Conservation (phyloP, 805 yeast genomes). For the Spathaspora passalidarum region DNA sequence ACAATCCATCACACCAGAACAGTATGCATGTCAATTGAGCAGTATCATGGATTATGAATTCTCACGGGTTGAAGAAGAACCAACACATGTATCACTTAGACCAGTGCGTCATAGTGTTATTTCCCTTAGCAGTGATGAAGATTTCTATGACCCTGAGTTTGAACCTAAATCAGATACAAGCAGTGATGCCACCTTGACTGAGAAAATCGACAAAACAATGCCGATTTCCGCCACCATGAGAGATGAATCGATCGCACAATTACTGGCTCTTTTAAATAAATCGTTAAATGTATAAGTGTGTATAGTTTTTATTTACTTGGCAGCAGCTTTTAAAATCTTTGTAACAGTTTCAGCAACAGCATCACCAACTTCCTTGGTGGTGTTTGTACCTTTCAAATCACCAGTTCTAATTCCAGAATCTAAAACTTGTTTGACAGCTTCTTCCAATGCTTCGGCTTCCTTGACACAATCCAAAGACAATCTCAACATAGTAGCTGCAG, state of each 20-base stretch:
- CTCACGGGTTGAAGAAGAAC: not conserved
- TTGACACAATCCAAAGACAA: conserved; percentile 77
- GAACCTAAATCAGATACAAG: conserved; percentile 8
- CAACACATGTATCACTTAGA: not conserved
- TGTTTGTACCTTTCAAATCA: conserved; percentile 80
- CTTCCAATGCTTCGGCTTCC: conserved; percentile 86
- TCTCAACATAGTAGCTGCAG: conserved; percentile 97
- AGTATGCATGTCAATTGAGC: conserved; percentile 25
- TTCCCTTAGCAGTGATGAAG: conserved; percentile 9
- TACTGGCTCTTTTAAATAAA: conserved; percentile 7
- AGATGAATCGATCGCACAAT: conserved; percentile 30
- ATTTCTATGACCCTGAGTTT: conserved; percentile 1
- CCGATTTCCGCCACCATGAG: conserved; percentile 10
- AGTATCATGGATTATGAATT: conserved; percentile 29
- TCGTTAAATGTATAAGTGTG: not conserved
- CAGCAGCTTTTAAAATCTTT: conserved; percentile 36
- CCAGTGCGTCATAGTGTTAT: conserved; percentile 8
- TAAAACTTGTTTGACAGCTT: conserved; percentile 79
- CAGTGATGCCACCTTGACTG: conserved; percentile 21
- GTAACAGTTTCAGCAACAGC: conserved; percentile 78
- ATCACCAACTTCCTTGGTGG: conserved; percentile 91
- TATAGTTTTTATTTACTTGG: not conserved
- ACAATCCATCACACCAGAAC: conserved; percentile 25
- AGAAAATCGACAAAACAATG: conserved; percentile 6
- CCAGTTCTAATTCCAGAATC: conserved; percentile 87